A percentile compares a stretch with the other conserved stretches of the same genome.
Evolutionary conservation across 1,284 basidiomycete species (phyloP).

Genomic region (Paramarasmius palmivorus): DNA sequence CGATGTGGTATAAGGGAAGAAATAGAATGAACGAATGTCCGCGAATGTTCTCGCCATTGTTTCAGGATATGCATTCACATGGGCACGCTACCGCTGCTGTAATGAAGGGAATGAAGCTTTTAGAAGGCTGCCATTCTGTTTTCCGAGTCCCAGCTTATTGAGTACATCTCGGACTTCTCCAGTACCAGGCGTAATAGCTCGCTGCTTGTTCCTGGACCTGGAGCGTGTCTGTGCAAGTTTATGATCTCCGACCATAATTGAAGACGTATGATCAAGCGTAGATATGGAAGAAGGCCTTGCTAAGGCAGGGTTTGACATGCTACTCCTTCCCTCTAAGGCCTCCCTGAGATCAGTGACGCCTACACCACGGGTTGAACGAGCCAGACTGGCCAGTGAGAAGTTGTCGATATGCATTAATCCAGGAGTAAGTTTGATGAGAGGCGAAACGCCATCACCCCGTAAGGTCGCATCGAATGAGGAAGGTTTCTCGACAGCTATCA

Average conservation of each 20-base stretch:
- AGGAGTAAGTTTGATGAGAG: slow-evolving; percentile 77
- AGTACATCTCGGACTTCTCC: slow-evolving; percentile 79
- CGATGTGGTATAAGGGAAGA: not conserved
- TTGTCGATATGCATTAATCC: slow-evolving; percentile 89
- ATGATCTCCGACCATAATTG: slow-evolving; percentile 44
- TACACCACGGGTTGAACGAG: slow-evolving; percentile 71
- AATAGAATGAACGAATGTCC: not conserved
- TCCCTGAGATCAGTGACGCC: slow-evolving; percentile 87
- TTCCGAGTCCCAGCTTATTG: slow-evolving; percentile 75
- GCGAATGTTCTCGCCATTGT: not conserved
- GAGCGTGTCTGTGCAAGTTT: slow-evolving; percentile 50
- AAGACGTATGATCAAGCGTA: slow-evolving; percentile 68
- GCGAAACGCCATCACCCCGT: slow-evolving; percentile 65
- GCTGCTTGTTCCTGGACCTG: slow-evolving; percentile 54
- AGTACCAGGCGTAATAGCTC: slow-evolving; percentile 49
- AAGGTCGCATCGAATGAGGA: slow-evolving; percentile 55
- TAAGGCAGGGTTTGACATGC: slow-evolving; percentile 74
- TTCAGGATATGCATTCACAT: not conserved
- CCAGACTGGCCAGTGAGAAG: slow-evolving; percentile 77
- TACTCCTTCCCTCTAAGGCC: slow-evolving; percentile 79
- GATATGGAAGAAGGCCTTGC: slow-evolving; percentile 67
- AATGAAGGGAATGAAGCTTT: slow-evolving; percentile 67
- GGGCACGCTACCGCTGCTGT: slow-evolving; percentile 28
- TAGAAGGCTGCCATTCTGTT: slow-evolving; percentile 60
- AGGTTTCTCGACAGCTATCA: slow-evolving; percentile 59